Evolutionary conservation across 2,329 filamentous ascomycete species (phyloP).

Genomic region (Passalora sequoiae): DNA sequence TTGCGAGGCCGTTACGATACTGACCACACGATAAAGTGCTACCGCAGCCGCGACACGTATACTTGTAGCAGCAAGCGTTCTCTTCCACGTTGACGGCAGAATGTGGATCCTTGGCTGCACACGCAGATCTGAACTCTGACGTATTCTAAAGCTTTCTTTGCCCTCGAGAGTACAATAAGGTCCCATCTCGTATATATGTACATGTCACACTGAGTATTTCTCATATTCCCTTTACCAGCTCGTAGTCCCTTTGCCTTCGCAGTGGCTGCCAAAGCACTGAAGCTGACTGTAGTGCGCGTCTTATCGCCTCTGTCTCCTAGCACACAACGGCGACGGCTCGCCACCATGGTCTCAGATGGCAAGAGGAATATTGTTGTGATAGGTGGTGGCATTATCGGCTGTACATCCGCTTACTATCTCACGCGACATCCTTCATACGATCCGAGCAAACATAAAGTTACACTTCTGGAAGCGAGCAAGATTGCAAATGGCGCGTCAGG

Average conservation of each 20-base stretch:
- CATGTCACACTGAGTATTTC: constrained; percentile 5
- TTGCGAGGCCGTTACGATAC: background rate
- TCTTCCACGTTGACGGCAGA: too few relatives aligned
- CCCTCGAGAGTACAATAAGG: too few relatives aligned
- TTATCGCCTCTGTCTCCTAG: background rate
- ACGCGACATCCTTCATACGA: constrained; percentile 80
- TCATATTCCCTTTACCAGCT: background rate
- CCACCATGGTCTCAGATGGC: constrained; percentile 28
- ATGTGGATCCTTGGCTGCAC: too few relatives aligned
- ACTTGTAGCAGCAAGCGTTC: too few relatives aligned
- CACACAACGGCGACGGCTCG: background rate
- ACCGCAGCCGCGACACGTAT: too few relatives aligned
- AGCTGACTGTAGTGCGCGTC: background rate
- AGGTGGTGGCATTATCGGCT: constrained; percentile 88
- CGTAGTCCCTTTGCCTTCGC: background rate
- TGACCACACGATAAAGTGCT: too few relatives aligned
- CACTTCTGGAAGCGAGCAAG: constrained; percentile 75
- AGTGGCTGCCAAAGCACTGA: constrained; percentile 4
- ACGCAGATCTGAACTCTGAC: constrained; percentile 14
- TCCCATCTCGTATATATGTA: too few relatives aligned
- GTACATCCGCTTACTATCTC: constrained; percentile 84
- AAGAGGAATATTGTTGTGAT: constrained; percentile 35
- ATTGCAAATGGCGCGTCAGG: constrained; percentile 91
- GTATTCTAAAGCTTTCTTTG: constrained; percentile 7
- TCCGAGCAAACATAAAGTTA: constrained; percentile 68